Evolutionary conservation across 139 green algal species (phyloP), one percentile per base, ranked within the genome.

Genomic region (Tetraselmis chui): DNA sequence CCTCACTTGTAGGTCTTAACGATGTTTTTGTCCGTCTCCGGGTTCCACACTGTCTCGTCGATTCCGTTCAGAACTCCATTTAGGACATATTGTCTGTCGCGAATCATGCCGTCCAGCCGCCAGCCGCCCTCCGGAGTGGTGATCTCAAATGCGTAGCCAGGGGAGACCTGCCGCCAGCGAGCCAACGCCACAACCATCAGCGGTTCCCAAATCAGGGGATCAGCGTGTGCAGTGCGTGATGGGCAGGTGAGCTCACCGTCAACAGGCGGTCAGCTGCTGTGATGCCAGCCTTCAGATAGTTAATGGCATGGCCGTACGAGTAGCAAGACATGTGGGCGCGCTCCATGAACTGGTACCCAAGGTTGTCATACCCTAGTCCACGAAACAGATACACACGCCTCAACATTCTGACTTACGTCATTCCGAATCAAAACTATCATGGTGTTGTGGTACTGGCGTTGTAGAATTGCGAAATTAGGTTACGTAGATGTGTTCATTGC

Each of bases 41-140:
- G 89, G 59, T 90, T 87, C 83, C 80, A 87, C 83, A 86, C 79
- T 91, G 86, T 86, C 83, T 89, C 80, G 85, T 96, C 92, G 26
- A 97, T 95, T 74, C 94, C 94, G 76, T 97, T 97, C 59, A 94
- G 85, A 24, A 97, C 90, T 59, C 94, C 94, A 81, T 93, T 93
- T 29, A 97, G 87, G 58, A 93, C 92, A 75, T 88, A 89, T 0
- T 30, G 58, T 0, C 90, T 81, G 18, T 25, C 77, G 29, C 76
- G 23, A 23, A 90, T 80, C 80, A 90, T 79, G 25, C 32, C 27
- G 58, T 90, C 88, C 84, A 91, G 80, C 25, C 86, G 84, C 82
- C 84, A 90, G 1, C 89, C 89, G 2, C 85, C 83, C 31, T 82
- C 58, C 28, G 30, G 29, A 18, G 79, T 83, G 45, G 30, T 32